Conservation (phyloP, 2,329 filamentous ascomycete species). For the Paraphaeosphaeria minitans region DNA sequence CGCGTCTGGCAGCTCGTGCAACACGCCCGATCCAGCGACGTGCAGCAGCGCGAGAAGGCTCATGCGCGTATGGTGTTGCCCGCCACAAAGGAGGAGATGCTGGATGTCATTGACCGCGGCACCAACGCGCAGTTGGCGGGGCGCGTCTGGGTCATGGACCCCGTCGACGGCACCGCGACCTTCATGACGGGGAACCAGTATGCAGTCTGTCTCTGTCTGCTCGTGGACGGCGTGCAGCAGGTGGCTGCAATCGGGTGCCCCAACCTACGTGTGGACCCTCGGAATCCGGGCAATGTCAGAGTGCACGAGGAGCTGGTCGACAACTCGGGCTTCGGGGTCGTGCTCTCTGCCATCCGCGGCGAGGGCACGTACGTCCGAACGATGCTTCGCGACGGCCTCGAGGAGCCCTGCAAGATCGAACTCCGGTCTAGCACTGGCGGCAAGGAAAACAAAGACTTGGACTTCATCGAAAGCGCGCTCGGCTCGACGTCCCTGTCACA, state of each 20-base stretch:
- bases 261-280: constrained; percentile 57
- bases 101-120: constrained; percentile 66
- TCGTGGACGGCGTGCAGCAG: constrained; percentile 62
- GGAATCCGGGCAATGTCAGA: constrained; percentile 14
- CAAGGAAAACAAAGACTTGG: constrained; percentile 40
- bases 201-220: constrained; percentile 63
- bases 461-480: constrained; percentile 54
- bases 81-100: constrained; percentile 59
- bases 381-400: constrained; percentile 44
- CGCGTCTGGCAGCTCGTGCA: constrained; percentile 63
- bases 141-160: constrained; percentile 66
- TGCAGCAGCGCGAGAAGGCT: constrained; percentile 22
- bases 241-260: constrained; percentile 67
- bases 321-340: constrained; percentile 45
- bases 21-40: constrained; percentile 32
- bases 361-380: constrained; percentile 51
- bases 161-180: constrained; percentile 67
- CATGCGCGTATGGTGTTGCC: constrained; percentile 41
- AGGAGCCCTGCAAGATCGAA: constrained; percentile 40
- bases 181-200: constrained; percentile 68
- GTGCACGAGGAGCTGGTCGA: constrained; percentile 51
- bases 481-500: constrained; percentile 48
- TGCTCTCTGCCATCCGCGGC: constrained; percentile 56
- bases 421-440: constrained; percentile 15
- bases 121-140: constrained; percentile 53